A percentile compares a stretch with the other conserved stretches of the same genome.
Conservation (phyloP, 169 alveolate species). For the Cryptosporidium ryanae region DNA sequence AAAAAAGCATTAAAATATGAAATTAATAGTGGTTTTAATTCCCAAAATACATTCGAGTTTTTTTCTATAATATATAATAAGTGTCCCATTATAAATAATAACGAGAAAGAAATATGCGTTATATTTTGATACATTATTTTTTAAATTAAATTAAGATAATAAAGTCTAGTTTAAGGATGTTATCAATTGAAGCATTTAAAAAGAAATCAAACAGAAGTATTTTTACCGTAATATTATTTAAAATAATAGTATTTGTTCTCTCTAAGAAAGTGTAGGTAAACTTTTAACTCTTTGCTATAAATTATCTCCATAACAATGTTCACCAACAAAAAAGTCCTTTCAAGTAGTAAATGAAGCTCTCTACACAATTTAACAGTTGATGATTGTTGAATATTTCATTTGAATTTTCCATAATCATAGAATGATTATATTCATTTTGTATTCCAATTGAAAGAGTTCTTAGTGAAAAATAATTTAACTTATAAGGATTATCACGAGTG, state of each 20-base stretch:
- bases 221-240: no score
- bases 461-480: not conserved
- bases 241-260: no score
- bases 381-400: constrained; percentile 16
- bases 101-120: not conserved
- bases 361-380: constrained; percentile 45
- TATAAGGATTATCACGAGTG: not conserved
- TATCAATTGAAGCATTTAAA: no score
- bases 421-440: constrained; percentile 23
- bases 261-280: no score
- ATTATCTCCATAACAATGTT: no score
- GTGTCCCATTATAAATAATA: constrained; percentile 4
- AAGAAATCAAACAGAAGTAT: no score
- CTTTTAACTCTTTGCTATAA: no score
- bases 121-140: not conserved
- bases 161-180: not conserved
- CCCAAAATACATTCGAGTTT: constrained; percentile 14
- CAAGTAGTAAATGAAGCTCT: constrained; percentile 1
- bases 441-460: constrained; percentile 47
- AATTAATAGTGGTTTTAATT: constrained; percentile 10
- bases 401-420: constrained; percentile 36
- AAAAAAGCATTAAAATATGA: constrained; percentile 11
- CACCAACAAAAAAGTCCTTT: constrained; percentile 9
- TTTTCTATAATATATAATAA: constrained; percentile 9
- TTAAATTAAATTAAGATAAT: not conserved